phyloP scores from a whole-genome alignment of 805 yeast species.

The Vanderwaltozyma verrucispora region DNA sequence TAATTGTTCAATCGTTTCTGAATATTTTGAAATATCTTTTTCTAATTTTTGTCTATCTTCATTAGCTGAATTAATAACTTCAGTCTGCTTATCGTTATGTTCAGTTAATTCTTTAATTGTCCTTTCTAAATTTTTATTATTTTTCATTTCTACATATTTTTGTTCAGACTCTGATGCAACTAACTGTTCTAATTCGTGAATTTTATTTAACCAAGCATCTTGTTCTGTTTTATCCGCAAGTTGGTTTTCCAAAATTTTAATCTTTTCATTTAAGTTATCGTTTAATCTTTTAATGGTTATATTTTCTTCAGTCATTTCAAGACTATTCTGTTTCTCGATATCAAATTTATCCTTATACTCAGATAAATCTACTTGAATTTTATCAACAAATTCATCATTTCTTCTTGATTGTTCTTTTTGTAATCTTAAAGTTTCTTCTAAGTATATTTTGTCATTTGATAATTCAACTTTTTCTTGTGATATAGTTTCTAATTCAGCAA shows the following conservation, averaged over 20 bases:
- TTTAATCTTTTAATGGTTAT: constrained; percentile 50
- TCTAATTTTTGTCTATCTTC: constrained; percentile 51
- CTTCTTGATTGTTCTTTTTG: constrained; percentile 26
- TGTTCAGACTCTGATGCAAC: constrained; percentile 38
- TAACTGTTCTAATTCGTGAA: constrained; percentile 41
- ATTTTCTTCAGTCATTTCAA: constrained; percentile 56
- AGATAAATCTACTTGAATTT: constrained; percentile 25
- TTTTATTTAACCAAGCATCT: constrained; percentile 47
- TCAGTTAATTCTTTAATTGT: constrained; percentile 43
- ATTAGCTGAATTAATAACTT: constrained; percentile 41
- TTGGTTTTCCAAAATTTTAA: constrained; percentile 38
- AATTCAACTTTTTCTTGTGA: constrained; percentile 17
- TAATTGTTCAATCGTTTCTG: constrained; percentile 33
- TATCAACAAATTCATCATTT: constrained; percentile 29
- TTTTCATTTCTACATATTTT: constrained; percentile 44
- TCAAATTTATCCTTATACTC: constrained; percentile 28
- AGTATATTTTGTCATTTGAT: constrained; percentile 12
- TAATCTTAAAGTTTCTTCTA: constrained; percentile 23
- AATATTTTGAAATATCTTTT: constrained; percentile 38
- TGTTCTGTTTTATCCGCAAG: constrained; percentile 42
- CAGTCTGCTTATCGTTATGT: constrained; percentile 41
- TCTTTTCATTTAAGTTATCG: constrained; percentile 37
- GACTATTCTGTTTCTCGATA: constrained; percentile 39
- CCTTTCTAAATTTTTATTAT: constrained; percentile 40
- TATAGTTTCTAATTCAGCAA: constrained; percentile 9